phyloP scores from a whole-genome alignment of 2,329 filamentous ascomycete genomes.

The Neopestalotiopsis sp. region DNA sequence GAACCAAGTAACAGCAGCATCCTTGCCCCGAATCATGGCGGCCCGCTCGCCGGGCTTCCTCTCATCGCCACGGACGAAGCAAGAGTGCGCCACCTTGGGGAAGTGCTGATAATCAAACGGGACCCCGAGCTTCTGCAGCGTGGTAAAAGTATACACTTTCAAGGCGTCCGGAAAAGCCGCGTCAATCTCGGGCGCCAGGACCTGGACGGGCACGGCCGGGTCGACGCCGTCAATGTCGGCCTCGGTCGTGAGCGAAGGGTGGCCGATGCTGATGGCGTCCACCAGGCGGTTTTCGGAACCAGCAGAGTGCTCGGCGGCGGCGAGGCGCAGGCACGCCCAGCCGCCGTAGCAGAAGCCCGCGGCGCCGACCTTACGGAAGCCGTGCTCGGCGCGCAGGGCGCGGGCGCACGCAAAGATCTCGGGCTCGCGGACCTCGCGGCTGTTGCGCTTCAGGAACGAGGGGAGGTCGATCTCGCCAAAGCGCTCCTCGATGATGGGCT shows the following conservation, averaged over 20 bases:
- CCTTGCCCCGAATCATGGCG: conserved; percentile 53
- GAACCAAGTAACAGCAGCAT: conserved; percentile 51
- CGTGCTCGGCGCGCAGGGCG: conserved; percentile 37
- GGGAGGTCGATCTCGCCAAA: conserved; percentile 3
- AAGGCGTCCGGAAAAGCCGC: conserved; percentile 46
- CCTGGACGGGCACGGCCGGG: conserved; percentile 46
- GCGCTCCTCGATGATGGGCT: conserved; percentile 10
- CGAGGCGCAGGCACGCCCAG: conserved; percentile 49
- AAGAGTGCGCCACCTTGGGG: conserved; percentile 53
- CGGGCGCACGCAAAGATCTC: conserved; percentile 41
- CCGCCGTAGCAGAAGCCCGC: conserved; percentile 53
- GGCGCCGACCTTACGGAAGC: conserved; percentile 39
- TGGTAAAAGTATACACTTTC: conserved; percentile 47
- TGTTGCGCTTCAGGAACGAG: conserved; percentile 40
- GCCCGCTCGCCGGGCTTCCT: conserved; percentile 43
- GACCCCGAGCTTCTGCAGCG: conserved; percentile 42
- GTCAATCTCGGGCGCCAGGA: conserved; percentile 47
- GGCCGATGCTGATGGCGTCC: conserved; percentile 46
- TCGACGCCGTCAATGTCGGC: conserved; percentile 47
- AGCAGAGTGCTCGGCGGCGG: conserved; percentile 20
- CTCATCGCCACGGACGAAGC: conserved; percentile 46
- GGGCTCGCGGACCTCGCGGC: conserved; percentile 43
- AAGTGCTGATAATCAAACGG: conserved; percentile 57
- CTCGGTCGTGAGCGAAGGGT: conserved; percentile 45
- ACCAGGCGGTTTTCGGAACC: conserved; percentile 39